phyloP scores from a whole-genome alignment of 257 asterid genomes.

The Hygrophila difformis region DNA sequence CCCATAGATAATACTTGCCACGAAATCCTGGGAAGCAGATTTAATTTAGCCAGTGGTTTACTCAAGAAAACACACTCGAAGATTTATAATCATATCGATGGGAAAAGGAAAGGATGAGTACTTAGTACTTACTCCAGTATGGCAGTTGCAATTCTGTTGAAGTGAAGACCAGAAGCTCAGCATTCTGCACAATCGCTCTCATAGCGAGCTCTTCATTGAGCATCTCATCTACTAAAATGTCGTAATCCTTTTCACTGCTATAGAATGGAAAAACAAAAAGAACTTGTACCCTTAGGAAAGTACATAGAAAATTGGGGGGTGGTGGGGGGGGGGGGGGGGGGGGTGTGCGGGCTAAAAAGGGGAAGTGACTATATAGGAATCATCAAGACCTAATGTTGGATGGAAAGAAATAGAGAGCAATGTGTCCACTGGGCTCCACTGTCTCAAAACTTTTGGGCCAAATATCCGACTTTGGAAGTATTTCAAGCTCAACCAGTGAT shows the following conservation, averaged over 20 bases:
- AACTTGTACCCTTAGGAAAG: background rate
- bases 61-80: too few species aligned
- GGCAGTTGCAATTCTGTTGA: conserved; percentile 32
- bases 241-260: conserved; percentile 31
- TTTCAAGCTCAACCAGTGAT: conserved; percentile 33
- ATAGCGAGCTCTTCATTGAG: conserved; percentile 27
- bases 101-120: conserved; percentile 11
- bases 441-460: conserved; percentile 42
- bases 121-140: conserved; percentile 50
- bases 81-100: background rate
- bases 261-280: background rate
- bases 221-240: conserved; percentile 36
- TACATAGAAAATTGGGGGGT: background rate
- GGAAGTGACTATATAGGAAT: background rate
- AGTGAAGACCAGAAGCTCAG: conserved; percentile 53
- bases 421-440: conserved; percentile 28
- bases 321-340: too few species aligned
- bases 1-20: conserved; percentile 64
- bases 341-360: background rate
- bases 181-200: conserved; percentile 31
- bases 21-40: conserved; percentile 41
- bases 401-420: conserved; percentile 50
- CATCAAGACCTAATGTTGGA: conserved; percentile 25
- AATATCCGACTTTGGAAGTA: conserved; percentile 30
- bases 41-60: too few species aligned